Percentiles rank a stretch among this genome's conserved stretches.
Conservation (phyloP, 1,139 yeast genomes). For the Zhuliangozyma parablackwelliae region DNA sequence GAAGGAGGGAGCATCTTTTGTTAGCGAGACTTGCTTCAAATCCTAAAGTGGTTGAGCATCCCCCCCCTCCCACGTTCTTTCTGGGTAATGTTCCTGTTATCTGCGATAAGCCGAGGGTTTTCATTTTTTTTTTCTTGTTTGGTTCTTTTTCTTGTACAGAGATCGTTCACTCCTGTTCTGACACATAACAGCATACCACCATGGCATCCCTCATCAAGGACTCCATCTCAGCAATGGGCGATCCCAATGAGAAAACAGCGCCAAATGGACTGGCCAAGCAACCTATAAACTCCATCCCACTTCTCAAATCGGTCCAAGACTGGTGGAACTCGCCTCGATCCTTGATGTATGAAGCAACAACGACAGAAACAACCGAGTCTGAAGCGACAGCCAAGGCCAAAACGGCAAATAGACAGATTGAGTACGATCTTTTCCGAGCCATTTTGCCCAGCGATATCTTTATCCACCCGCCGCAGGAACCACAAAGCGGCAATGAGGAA, state of each 20-base stretch:
- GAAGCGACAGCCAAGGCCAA: too few relatives aligned
- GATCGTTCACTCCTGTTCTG: too few relatives aligned
- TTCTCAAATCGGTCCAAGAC: conserved; percentile 28
- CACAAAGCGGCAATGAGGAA: conserved; percentile 4
- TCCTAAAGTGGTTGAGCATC: too few relatives aligned
- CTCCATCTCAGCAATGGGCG: conserved; percentile 15
- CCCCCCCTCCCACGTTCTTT: too few relatives aligned
- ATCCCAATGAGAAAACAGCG: conserved; percentile 3
- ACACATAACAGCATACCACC: not conserved
- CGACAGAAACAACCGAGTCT: too few relatives aligned
- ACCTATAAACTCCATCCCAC: conserved; percentile 19
- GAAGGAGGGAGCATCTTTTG: too few relatives aligned
- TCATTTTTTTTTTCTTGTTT: too few relatives aligned
- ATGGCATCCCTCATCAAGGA: conserved; percentile 14
- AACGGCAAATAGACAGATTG: conserved; percentile 17
- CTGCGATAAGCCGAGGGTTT: too few relatives aligned
- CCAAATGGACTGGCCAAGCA: not conserved
- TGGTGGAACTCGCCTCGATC: conserved; percentile 30
- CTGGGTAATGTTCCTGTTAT: too few relatives aligned
- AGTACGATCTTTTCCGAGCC: conserved; percentile 32
- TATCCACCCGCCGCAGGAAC: conserved; percentile 15
- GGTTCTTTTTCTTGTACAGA: too few relatives aligned
- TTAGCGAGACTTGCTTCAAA: too few relatives aligned
- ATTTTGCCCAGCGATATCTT: conserved; percentile 29
- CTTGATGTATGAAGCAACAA: conserved; percentile 1